Base-by-base conservation (phyloP, 345 rosid species). In the Anastatica hierochuntica region DNA sequence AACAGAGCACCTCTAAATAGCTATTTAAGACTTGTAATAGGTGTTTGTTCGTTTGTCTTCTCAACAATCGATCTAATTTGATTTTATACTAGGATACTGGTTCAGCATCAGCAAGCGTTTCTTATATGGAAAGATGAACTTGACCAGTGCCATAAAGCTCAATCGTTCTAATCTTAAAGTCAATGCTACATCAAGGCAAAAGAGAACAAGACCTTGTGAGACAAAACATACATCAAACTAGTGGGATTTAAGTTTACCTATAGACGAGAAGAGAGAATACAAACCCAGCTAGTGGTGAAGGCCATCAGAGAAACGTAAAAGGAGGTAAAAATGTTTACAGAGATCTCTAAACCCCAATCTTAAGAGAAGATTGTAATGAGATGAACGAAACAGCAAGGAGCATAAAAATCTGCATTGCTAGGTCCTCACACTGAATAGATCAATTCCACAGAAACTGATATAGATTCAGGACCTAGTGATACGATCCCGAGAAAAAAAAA, bases 261-360 rank as follows among this genome's bases (percentile, higher is more conserved):
- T 13, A 50, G 57, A 11, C 39, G 12, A 10, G 27, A 10, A 31
- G 4, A 35, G 36, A 21, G 44, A 39, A 33, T 38, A 23, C 62
- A 53, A 45, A 84, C 94, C 94, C 94, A 48, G 72, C 88, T 84
- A 20, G 88, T 81, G n/a, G 94, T 84, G 62, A 81, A 84, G 49
- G 88, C 88, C 94, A 67, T 84, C 94, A 0, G 94, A 84, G 75
- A 84, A 84, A 53, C 83, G 76, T 75, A 84, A 5, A 21, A 21
- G 24, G 5, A 21, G 24, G 5, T 5, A 21, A 21, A 21, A 21
- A 21, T n/a, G n/a, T n/a, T 21, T 21, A 21, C 24, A 21, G 24
- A 21, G 24, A 21, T 21, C 24, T 21, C 24, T 21, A 21, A 2
- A 21, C 24, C 2, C 2, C 24, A 21, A 21, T 21, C 24, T 21